A percentile compares a stretch with the other conserved stretches of the same genome.
phyloP scores from a whole-genome alignment of 2,329 filamentous ascomycete genomes.

The Diaporthe eres region DNA sequence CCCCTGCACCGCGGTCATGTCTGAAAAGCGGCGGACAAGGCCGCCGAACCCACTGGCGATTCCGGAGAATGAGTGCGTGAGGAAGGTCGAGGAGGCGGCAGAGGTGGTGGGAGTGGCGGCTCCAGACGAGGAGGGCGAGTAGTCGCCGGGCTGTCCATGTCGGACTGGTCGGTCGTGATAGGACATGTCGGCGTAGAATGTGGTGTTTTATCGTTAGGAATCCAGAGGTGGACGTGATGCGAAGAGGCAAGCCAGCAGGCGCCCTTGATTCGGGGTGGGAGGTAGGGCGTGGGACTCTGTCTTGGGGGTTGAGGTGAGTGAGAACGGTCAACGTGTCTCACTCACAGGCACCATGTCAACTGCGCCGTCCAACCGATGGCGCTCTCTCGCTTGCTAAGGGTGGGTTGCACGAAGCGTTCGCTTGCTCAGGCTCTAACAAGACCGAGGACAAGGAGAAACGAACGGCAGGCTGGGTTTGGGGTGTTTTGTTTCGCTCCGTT shows the following conservation, averaged over 20 bases:
- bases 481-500: slow-evolving; percentile 8
- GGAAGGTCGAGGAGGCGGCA: slow-evolving; percentile 47
- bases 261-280: neutral
- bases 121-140: slow-evolving; percentile 47
- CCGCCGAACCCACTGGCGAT: slow-evolving; percentile 67
- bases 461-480: slow-evolving; percentile 1
- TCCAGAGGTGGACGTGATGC: neutral
- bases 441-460: slow-evolving; percentile 25
- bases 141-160: slow-evolving; percentile 38
- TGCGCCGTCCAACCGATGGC: neutral
- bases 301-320: neutral
- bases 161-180: slow-evolving; percentile 37
- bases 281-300: neutral
- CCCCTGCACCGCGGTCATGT: slow-evolving; percentile 50
- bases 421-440: slow-evolving; percentile 34
- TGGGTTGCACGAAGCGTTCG: slow-evolving; percentile 8
- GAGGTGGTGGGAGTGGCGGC: slow-evolving; percentile 49
- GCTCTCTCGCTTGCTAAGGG: neutral
- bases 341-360: slow-evolving; percentile 26
- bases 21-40: slow-evolving; percentile 77
- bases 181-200: slow-evolving; percentile 33
- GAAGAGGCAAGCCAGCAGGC: neutral
- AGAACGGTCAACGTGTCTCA: slow-evolving; percentile 32
- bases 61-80: slow-evolving; percentile 52
- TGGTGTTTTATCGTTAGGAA: neutral